phyloP scores from a whole-genome alignment of 2,329 filamentous ascomycete species.

The Aspergillus neotritici region DNA sequence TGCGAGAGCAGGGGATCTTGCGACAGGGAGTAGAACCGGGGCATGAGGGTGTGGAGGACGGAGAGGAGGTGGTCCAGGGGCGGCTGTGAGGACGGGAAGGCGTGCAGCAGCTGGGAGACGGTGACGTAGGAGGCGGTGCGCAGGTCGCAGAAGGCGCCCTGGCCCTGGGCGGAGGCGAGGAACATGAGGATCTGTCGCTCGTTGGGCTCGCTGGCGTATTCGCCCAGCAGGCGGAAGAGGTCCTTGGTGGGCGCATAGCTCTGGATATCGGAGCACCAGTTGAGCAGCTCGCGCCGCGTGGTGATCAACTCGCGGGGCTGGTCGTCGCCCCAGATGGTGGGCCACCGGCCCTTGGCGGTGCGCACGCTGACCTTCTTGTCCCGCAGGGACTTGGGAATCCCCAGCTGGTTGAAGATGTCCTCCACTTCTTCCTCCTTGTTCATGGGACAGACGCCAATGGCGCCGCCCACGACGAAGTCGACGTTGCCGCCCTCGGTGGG shows the following conservation, averaged over 20 bases:
- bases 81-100: constrained; percentile 87
- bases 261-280: constrained; percentile 92
- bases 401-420: constrained; percentile 73
- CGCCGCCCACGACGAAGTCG: constrained; percentile 94
- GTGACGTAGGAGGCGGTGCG: constrained; percentile 83
- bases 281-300: constrained; percentile 84
- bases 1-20: constrained; percentile 86
- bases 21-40: constrained; percentile 94
- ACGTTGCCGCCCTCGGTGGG: constrained; percentile 71
- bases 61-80: constrained; percentile 77
- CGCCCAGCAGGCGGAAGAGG: constrained; percentile 76
- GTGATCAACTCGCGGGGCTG: constrained; percentile 78
- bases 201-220: constrained; percentile 70
- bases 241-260: constrained; percentile 87
- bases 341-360: constrained; percentile 81
- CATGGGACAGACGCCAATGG: constrained; percentile 86
- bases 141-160: constrained; percentile 89
- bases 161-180: constrained; percentile 82
- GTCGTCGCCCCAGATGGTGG: constrained; percentile 96
- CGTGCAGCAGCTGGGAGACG: constrained; percentile 75
- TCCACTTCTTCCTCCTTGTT: constrained; percentile 75
- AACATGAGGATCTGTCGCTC: constrained; percentile 87
- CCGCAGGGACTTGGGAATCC: constrained; percentile 73
- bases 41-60: constrained; percentile 82
- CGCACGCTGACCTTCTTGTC: constrained; percentile 76